Evolutionary conservation across 768 basidiomycete genomes (phyloP).

Genomic region (Suillus bovinus): DNA sequence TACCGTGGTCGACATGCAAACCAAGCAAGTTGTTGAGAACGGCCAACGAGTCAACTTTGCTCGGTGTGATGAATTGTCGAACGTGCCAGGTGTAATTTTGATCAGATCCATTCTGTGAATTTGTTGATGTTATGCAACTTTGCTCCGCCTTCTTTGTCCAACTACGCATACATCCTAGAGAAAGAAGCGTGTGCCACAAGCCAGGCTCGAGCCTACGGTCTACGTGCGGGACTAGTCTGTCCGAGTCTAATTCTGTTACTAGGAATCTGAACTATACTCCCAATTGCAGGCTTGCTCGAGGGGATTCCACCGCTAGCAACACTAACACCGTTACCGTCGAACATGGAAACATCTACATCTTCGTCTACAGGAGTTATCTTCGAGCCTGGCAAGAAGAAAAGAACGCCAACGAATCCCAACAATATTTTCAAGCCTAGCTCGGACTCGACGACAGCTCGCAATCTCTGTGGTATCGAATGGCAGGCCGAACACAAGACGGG

Average conservation of each 20-base stretch:
- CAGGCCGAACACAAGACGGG: constrained; percentile 2
- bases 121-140: not conserved
- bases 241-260: not conserved
- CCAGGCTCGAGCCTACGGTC: not conserved
- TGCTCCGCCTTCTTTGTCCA: not conserved
- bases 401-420: not conserved
- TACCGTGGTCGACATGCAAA: too few species aligned
- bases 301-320: not conserved
- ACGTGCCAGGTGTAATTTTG: too few species aligned
- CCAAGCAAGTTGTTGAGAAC: too few species aligned
- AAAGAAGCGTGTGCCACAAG: not conserved
- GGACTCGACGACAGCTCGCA: not conserved
- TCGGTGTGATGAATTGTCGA: too few species aligned
- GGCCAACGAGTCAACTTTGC: too few species aligned
- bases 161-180: not conserved
- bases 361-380: not conserved
- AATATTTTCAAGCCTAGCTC: not conserved
- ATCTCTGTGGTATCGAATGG: constrained; percentile 2
- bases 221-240: not conserved
- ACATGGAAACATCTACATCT: not conserved
- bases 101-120: not conserved
- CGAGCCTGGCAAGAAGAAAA: not conserved
- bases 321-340: not conserved
- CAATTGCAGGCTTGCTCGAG: not conserved
- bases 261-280: not conserved